These are phyloP conservation scores for Nicotiana noctiflora DNA, from an alignment of 257 asterid genomes.

Conservation along the genomic window DNA sequence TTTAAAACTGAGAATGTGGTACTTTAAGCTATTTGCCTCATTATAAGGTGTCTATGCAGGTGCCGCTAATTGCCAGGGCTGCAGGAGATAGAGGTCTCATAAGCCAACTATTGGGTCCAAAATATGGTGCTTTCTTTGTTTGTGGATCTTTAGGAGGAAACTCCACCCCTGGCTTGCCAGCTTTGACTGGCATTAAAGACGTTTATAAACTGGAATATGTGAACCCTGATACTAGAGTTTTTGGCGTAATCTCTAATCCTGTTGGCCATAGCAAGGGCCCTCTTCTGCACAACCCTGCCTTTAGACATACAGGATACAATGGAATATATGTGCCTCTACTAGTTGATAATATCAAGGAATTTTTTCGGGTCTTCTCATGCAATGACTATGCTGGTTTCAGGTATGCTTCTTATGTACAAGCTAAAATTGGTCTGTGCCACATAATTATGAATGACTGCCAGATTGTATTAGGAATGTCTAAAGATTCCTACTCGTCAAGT, in stretches of 20 bases:
- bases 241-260: conserved; percentile 60
- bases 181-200: conserved; percentile 42
- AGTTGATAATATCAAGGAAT: conserved; percentile 52
- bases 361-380: conserved; percentile 53
- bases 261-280: conserved; percentile 75
- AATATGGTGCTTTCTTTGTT: conserved; percentile 52
- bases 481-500: neutral
- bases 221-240: conserved; percentile 45
- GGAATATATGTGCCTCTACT: conserved; percentile 67
- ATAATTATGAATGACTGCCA: neutral
- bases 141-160: conserved; percentile 39
- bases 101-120: conserved; percentile 66
- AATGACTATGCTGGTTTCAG: conserved; percentile 66
- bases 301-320: conserved; percentile 47
- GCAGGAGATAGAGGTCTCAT: conserved; percentile 68
- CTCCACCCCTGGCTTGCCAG: conserved; percentile 47
- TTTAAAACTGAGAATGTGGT: neutral
- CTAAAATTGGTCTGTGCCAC: neutral
- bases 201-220: conserved; percentile 46
- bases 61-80: conserved; percentile 48
- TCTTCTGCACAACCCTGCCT: conserved; percentile 61
- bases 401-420: conserved; percentile 18
- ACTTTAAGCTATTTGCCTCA: neutral
- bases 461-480: neutral
- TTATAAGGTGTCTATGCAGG: conserved; percentile 18